Percentiles rank a stretch among this genome's conserved stretches.
phyloP scores from a whole-genome alignment of 2,329 filamentous ascomycete species.

The Aphanoascus verrucosus region DNA sequence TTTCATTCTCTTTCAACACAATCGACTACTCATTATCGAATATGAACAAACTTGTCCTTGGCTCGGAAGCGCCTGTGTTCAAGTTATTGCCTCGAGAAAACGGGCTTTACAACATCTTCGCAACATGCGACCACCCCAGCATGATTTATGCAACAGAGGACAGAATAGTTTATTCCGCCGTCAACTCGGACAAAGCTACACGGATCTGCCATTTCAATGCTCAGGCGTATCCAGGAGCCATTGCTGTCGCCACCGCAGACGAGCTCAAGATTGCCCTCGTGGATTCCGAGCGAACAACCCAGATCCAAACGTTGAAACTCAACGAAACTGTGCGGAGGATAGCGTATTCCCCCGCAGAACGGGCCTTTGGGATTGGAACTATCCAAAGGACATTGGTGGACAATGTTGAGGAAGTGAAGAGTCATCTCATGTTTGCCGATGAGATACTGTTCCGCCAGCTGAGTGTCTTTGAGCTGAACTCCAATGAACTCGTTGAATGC shows the following conservation, averaged over 20 bases:
- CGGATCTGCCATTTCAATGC: conserved; percentile 74
- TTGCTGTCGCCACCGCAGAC: conserved; percentile 66
- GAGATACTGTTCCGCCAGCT: conserved; percentile 77
- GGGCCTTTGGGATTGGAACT: conserved; percentile 77
- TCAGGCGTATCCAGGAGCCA: conserved; percentile 66
- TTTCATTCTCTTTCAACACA: conserved; percentile 65
- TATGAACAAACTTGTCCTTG: conserved; percentile 72
- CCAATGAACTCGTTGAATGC: conserved; percentile 70
- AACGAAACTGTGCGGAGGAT: conserved; percentile 76
- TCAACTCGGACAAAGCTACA: conserved; percentile 76
- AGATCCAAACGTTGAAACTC: conserved; percentile 70
- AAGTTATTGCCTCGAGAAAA: conserved; percentile 61
- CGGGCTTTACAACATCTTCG: conserved; percentile 69
- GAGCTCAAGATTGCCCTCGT: conserved; percentile 71
- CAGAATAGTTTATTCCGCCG: conserved; percentile 81
- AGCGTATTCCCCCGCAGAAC: conserved; percentile 68
- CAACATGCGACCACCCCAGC: conserved; percentile 86
- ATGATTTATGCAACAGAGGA: conserved; percentile 85
- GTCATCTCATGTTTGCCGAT: conserved; percentile 80
- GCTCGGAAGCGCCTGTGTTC: conserved; percentile 73
- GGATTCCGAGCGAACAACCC: conserved; percentile 75
- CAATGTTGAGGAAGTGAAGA: conserved; percentile 64
- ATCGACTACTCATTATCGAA: conserved; percentile 53
- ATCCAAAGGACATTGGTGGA: conserved; percentile 61
- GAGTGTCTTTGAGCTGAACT: conserved; percentile 55